Evolutionary conservation across 257 asterid genomes (phyloP).

Genomic region (Nicotiana tabacum): DNA sequence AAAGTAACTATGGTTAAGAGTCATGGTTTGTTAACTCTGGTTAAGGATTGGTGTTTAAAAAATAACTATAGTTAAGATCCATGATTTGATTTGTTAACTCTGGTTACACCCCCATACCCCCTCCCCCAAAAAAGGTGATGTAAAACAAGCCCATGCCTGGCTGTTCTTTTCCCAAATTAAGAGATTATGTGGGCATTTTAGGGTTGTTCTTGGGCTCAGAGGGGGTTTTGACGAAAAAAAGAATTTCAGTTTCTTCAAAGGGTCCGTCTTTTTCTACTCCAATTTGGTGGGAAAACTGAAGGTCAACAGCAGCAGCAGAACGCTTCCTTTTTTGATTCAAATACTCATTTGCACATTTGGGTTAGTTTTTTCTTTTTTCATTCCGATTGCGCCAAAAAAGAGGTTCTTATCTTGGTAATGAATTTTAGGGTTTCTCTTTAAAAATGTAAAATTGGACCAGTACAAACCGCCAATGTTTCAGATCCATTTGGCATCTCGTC

Average conservation of each 20-base stretch:
- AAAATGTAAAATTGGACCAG: conserved; percentile 19
- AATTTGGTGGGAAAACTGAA: conserved; percentile 38
- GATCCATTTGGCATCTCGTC: conserved; percentile 33
- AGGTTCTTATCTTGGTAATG: not conserved
- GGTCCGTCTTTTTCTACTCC: conserved; percentile 21
- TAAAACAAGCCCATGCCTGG: conserved; percentile 22
- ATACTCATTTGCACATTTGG: conserved; percentile 10
- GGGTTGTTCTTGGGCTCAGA: conserved; percentile 25
- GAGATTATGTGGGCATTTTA: conserved; percentile 20
- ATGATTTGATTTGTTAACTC: conserved; percentile 19
- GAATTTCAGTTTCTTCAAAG: conserved; percentile 18
- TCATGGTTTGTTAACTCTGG: too few species aligned
- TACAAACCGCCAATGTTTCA: conserved; percentile 19
- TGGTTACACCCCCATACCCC: conserved; percentile 22
- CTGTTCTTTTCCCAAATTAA: conserved; percentile 17
- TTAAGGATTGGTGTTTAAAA: not conserved
- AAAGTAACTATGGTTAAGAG: too few species aligned
- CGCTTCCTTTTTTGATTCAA: conserved; percentile 19
- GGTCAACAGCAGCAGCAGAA: conserved; percentile 11
- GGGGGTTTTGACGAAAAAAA: conserved; percentile 32
- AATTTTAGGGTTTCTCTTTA: conserved; percentile 33
- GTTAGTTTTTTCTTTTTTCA: conserved; percentile 21
- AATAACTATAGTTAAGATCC: conserved; percentile 23
- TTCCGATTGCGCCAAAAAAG: not conserved
- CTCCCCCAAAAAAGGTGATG: not conserved